These are phyloP conservation scores for Reticulascus tulasneorum DNA, from an alignment of 2,329 filamentous ascomycete genomes.

Conservation along the genomic window DNA sequence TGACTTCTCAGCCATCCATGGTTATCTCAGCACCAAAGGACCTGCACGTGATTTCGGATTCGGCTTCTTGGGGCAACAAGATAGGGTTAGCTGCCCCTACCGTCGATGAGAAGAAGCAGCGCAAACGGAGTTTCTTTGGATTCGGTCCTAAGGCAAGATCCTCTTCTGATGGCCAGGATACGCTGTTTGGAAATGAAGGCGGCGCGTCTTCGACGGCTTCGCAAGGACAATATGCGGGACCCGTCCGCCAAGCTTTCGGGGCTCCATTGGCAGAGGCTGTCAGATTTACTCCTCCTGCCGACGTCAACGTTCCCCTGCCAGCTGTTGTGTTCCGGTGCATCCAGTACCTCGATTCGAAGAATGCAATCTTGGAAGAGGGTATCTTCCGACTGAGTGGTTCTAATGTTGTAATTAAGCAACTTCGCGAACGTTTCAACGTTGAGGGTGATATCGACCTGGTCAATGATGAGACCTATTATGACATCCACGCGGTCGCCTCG, in stretches of 20 bases:
- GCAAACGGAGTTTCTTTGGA: conserved; percentile 77
- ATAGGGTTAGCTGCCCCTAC: conserved; percentile 44
- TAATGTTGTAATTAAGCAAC: conserved; percentile 84
- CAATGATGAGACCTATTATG: conserved; percentile 79
- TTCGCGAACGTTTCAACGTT: conserved; percentile 88
- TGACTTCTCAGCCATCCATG: conserved; percentile 38
- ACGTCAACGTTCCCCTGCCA: conserved; percentile 72
- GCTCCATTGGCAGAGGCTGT: conserved; percentile 83
- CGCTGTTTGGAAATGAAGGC: conserved; percentile 47
- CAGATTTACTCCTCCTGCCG: conserved; percentile 68
- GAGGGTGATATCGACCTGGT: conserved; percentile 90
- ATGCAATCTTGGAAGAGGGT: conserved; percentile 81
- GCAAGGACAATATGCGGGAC: conserved; percentile 43
- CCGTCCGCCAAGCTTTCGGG: conserved; percentile 74
- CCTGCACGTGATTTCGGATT: conserved; percentile 76
- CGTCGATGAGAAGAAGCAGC: conserved; percentile 70
- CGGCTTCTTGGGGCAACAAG: conserved; percentile 82
- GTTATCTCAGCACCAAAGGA: conserved; percentile 85
- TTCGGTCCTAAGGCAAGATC: conserved; percentile 58
- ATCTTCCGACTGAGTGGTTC: conserved; percentile 98
- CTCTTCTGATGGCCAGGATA: conserved; percentile 56
- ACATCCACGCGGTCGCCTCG: conserved; percentile 93
- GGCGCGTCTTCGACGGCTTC: conserved; percentile 39
- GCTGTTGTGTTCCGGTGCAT: conserved; percentile 94
- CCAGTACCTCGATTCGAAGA: conserved; percentile 82